Percentiles rank a stretch among this genome's conserved stretches.
Conservation (phyloP, 352 stramenopile species). For the Pythium brachiatum region DNA sequence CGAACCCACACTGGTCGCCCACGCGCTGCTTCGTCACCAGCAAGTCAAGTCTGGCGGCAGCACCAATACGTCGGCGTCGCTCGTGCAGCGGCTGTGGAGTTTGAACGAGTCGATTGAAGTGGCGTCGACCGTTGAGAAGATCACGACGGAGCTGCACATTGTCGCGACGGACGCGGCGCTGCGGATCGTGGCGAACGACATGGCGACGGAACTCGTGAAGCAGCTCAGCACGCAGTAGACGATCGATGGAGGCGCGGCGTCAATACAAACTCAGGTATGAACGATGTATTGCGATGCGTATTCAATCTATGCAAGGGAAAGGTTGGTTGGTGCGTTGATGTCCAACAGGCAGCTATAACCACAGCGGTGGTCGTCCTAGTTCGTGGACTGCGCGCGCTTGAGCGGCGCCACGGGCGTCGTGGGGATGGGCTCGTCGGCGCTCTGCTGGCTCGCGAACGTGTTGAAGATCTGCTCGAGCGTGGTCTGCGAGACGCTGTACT, state of each 20-base stretch:
- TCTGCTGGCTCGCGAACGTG: conserved; percentile 58
- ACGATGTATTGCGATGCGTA: background rate
- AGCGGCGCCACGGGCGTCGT: conserved; percentile 3
- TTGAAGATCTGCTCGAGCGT: conserved; percentile 86
- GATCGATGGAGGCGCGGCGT: background rate
- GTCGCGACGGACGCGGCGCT: background rate
- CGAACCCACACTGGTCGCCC: background rate
- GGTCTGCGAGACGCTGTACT: conserved; percentile 74
- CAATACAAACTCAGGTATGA: background rate
- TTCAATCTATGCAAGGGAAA: background rate
- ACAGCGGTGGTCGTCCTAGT: background rate
- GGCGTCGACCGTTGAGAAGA: background rate
- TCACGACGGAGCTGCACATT: conserved; percentile 7
- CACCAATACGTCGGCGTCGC: background rate
- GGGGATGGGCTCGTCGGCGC: background rate
- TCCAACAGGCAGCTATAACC: too few species aligned
- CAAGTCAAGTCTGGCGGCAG: background rate
- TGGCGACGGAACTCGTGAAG: conserved; percentile 1
- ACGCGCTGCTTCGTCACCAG: conserved; percentile 2
- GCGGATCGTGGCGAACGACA: conserved; percentile 3
- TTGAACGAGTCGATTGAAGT: background rate
- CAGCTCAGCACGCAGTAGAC: conserved; percentile 6
- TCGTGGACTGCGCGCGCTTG: background rate
- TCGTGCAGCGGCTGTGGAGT: conserved; percentile 10
- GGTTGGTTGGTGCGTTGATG: too few species aligned